Base-by-base conservation (phyloP, 2,329 filamentous ascomycete genomes). In the Drechmeria coniospora region DNA sequence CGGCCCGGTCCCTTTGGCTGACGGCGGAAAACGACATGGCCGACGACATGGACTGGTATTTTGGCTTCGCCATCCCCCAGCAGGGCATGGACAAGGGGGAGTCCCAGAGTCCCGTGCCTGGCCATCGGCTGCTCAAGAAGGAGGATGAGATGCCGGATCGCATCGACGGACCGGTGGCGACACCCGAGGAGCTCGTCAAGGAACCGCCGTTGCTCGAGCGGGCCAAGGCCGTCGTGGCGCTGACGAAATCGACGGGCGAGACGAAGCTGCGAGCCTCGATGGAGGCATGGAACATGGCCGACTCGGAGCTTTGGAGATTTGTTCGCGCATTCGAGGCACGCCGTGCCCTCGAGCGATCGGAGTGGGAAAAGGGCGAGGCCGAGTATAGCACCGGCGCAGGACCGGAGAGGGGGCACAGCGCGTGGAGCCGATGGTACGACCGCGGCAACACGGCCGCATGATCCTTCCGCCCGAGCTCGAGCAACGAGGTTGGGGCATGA, bases 31-130 rank as follows among this genome's bases (percentile, higher is more conserved):
- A 59, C 23, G 54, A 58, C 11, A 54, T 76, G 6, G 72, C 77
- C 3, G 50, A 66, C n/a, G 79, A 90, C 37, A 59, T 93, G 3
- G 78, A 87, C 45, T 95, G 84, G 83, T 68, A 78, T 39, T 82
- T 95, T 47, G 90, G 87, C 29, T 95, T 95, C 51, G 60, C 64
- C 10, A 64, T 94, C 8, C 81, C 86, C 2, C 61, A 63, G 25
- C 54, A 60, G 13, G 54, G 58, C 8, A 59, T 65, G 4, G 51
- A 63, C 22, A 57, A 62, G 25, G 35, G 43, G 15, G 36, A 37
- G 17, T 41, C 41, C 7, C 17, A 26, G 12, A 39, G 39, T 13
- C 43, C 45, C 8, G 37, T 43, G 11, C 41, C 42, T 6, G 42
- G 37, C 4, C 36, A 40, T 21, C 42, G 42, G n/a, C 27, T 37